phyloP scores from a whole-genome alignment of 1,284 basidiomycete species.

The Boletus subluridellus region DNA sequence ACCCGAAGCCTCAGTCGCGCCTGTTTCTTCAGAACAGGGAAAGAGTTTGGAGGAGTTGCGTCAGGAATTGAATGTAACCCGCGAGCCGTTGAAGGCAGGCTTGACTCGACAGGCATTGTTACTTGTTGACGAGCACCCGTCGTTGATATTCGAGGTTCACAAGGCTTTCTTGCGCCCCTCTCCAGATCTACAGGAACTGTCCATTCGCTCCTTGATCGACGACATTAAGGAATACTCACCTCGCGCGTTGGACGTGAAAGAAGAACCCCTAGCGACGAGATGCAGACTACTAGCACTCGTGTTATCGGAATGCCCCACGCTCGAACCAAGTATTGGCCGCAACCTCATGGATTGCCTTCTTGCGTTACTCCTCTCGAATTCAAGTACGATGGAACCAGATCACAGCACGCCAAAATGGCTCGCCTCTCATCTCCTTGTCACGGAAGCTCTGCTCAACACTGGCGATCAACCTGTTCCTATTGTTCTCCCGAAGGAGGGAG shows the following conservation, averaged over 20 bases:
- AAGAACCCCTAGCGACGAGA: conserved; percentile 75
- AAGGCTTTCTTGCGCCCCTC: conserved; percentile 68
- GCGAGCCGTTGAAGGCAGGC: conserved; percentile 65
- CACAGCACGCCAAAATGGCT: conserved; percentile 76
- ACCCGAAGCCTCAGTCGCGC: conserved; percentile 6
- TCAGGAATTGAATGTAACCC: conserved; percentile 60
- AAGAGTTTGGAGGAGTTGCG: conserved; percentile 60
- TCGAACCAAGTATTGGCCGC: conserved; percentile 48
- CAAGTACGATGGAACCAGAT: conserved; percentile 47
- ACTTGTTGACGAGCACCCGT: conserved; percentile 84
- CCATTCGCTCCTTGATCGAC: conserved; percentile 64
- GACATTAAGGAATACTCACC: conserved; percentile 70
- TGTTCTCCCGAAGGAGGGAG: conserved; percentile 63
- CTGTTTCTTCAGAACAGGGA: conserved; percentile 31
- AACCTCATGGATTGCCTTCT: conserved; percentile 65
- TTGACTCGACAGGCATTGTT: conserved; percentile 68
- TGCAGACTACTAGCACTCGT: conserved; percentile 85
- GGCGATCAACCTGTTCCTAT: conserved; percentile 69
- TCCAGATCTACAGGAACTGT: conserved; percentile 57
- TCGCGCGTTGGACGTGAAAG: conserved; percentile 59
- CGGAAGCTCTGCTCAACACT: conserved; percentile 75
- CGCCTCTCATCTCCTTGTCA: conserved; percentile 74
- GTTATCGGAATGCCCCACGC: conserved; percentile 66
- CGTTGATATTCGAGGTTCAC: conserved; percentile 87
- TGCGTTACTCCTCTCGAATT: conserved; percentile 59